These are phyloP conservation scores for Chlorella vulgaris DNA, from an alignment of 139 green algal species.

Conservation along the genomic window DNA sequence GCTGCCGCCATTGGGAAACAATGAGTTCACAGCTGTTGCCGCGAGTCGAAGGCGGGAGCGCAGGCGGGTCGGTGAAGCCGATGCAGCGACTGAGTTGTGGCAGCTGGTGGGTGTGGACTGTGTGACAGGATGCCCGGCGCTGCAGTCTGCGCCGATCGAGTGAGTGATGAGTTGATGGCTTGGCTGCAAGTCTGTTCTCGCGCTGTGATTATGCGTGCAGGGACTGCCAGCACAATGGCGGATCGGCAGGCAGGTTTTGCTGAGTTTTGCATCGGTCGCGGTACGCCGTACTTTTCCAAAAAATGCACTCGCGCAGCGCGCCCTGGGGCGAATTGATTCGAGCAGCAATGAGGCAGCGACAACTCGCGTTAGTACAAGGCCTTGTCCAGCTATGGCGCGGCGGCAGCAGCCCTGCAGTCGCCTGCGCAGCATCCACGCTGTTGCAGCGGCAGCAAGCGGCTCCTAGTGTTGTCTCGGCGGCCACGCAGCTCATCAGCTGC, in stretches of 20 bases:
- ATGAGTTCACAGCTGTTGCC: neutral
- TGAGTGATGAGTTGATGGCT: no score
- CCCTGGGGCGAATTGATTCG: neutral
- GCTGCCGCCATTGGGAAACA: neutral
- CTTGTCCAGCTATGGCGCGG: slow-evolving; percentile 2
- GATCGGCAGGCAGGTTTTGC: no score
- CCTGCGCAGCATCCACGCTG: neutral
- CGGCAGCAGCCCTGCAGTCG: neutral
- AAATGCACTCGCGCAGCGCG: neutral
- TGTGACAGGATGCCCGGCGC: no score
- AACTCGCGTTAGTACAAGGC: neutral
- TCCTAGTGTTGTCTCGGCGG: neutral
- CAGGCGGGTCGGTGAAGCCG: no score
- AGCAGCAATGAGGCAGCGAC: slow-evolving; percentile 1
- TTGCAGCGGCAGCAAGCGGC: slow-evolving; percentile 1
- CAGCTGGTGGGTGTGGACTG: no score
- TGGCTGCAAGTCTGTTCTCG: no score
- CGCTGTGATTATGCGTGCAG: no score
- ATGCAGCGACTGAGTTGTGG: no score
- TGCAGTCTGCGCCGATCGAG: no score
- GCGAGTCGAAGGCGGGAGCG: neutral
- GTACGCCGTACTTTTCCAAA: no score
- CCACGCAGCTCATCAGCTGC: slow-evolving; percentile 4
- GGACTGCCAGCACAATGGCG: no score
- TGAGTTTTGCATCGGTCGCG: no score